Evolutionary conservation across 768 basidiomycete species (phyloP), one percentile per base, ranked within the genome.

Genomic region (Boletus vinaceobasis): DNA sequence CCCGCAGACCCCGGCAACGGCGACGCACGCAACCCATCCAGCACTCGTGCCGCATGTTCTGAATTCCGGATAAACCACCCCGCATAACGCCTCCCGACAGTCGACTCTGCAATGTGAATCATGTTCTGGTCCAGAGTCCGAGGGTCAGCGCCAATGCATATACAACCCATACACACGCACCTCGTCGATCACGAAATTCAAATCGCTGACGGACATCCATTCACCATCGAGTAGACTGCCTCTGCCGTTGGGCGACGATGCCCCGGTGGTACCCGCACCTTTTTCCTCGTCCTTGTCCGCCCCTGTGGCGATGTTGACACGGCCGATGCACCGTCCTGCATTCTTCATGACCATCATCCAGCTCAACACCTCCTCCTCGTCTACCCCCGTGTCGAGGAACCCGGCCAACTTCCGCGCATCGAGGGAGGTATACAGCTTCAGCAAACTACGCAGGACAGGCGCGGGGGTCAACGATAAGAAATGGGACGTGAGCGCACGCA

Each of bases 61-160:
- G 93, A 91, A 71, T 95, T 93, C 62, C 93, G 87, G 73, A 98
- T 95, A 75, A 98, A 98, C 91, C 93, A 97, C 37, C 93, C 92
- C 3, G 93, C 96, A 71, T 93, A 98, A 46, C 93, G 85, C 43
- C 96, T 77, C 15, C 94, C 93, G 19, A 96, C 86, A 0, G 93
- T 97, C 21, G 93, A 93, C 71, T 98, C 95, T 4, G 91, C 88
- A 59, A 98, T 93, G 62, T 96, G 91, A 8, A 98, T 89, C 89
- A 95, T 95, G 69, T 94, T 92, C 95, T 98, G 61, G 61, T 23
- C 37, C 36, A 38, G 29, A 27, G 6, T 4, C 29, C 17, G 26
- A 8, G 33, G 11, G 29, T 54, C 46, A 56, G 27, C 23, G 32
- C 48, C 47, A 23, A 19, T 13, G 5, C 17, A 2, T n/a, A 7